Evolutionary conservation across 2,329 filamentous ascomycete genomes (phyloP).

Genomic region (Aspergillus awamori): DNA sequence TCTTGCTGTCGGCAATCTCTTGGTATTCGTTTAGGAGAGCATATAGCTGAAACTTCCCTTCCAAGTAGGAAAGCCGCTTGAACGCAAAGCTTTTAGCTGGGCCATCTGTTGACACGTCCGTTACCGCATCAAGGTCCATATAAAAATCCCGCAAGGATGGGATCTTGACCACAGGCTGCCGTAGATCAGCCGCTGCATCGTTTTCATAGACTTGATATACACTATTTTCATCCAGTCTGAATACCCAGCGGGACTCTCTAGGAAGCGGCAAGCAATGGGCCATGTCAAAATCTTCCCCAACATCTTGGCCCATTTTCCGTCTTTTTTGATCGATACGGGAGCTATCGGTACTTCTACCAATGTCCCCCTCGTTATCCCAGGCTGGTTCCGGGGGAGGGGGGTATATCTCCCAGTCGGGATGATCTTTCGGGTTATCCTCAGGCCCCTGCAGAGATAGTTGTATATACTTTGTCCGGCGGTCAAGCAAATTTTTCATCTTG

Average conservation of each 20-base stretch:
- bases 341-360: constrained; percentile 34
- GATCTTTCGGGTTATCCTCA: constrained; percentile 85
- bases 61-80: constrained; percentile 87
- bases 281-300: constrained; percentile 90
- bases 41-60: constrained; percentile 97
- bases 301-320: constrained; percentile 84
- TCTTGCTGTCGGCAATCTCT: constrained; percentile 96
- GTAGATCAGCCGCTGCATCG: constrained; percentile 61
- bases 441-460: constrained; percentile 78
- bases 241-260: constrained; percentile 69
- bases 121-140: constrained; percentile 84
- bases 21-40: constrained; percentile 93
- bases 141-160: constrained; percentile 95
- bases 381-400: constrained; percentile 88
- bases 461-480: constrained; percentile 87
- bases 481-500: constrained; percentile 87
- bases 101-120: constrained; percentile 89
- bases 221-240: constrained; percentile 76
- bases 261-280: constrained; percentile 77
- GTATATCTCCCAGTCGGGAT: constrained; percentile 82
- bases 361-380: constrained; percentile 68
- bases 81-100: constrained; percentile 98
- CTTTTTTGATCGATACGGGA: constrained; percentile 58
- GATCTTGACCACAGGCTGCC: constrained; percentile 75
- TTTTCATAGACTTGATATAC: constrained; percentile 92